Evolutionary conservation across 805 yeast species (phyloP), one percentile per base, ranked within the genome.

Genomic region (Pichia deserticola): DNA sequence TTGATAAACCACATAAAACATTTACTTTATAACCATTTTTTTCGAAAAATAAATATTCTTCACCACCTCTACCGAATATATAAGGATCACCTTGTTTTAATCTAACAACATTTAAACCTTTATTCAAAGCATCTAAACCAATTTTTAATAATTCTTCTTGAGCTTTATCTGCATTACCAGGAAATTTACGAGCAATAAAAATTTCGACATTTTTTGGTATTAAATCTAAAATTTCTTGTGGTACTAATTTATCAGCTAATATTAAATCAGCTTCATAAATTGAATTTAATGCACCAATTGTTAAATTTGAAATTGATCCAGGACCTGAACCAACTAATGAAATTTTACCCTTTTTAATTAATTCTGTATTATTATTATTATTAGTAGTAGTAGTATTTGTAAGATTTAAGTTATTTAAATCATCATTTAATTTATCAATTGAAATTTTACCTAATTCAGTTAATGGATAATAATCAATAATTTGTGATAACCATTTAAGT

Each of bases 51-150:
- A 78, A 59, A 63, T 66, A 87, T 61, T 92, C 98, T 68, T 92
- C 98, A 39, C 96, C 97, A 41, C 98, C 98, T 54, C 98, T 79
- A 4, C 98, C 98, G 64, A 88, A 92, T 34, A 92, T 86, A 65
- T 89, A 92, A 9, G 98, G 98, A 64, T 92, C 98, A 35, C 98
- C 98, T 68, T 92, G 98, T 65, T 92, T 92, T 57, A 92, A 75
- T 51, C 98, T 74, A 3, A 92, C 95, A 1, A 92, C 96, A 50
- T 79, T 80, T 59, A 79, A 74, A 13, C 97, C 97, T 46, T 74
- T 65, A 30, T 71, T 55, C 29, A 89, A 64, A 0, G 82, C 84
- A 35, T 74, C 75, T 15, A 92, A 67, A 0, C 96, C 97, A 55
- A 83, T 64, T n/a, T 74, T 70, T 35, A 89, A 69, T 41, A 92